Percentiles rank a stretch among this genome's conserved stretches.
These are phyloP conservation scores for Xylaria hypoxylon DNA, from an alignment of 2,329 filamentous ascomycete species.

Conservation along the genomic window DNA sequence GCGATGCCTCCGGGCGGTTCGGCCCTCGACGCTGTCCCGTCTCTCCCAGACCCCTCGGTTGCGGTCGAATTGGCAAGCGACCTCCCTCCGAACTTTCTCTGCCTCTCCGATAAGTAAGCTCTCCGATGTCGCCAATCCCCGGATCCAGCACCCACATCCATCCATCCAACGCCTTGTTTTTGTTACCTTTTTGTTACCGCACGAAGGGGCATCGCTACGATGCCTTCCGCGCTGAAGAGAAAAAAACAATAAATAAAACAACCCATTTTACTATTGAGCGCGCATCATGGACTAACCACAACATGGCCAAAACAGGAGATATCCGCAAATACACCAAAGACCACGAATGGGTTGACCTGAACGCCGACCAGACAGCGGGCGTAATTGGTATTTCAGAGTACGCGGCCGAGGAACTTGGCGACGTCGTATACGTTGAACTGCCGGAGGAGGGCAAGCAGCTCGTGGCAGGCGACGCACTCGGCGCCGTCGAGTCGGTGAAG, in stretches of 20 bases:
- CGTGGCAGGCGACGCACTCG: constrained; percentile 82
- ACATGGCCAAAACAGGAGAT: constrained; percentile 58
- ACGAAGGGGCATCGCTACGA: not conserved
- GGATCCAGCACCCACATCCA: not conserved
- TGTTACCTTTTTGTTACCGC: not conserved
- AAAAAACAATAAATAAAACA: not conserved
- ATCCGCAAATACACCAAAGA: constrained; percentile 93
- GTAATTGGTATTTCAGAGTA: constrained; percentile 88
- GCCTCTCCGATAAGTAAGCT: constrained; percentile 57
- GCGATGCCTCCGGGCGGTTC: constrained; percentile 63
- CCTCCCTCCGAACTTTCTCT: constrained; percentile 61
- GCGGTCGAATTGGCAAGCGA: constrained; percentile 53
- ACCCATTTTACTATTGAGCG: not conserved
- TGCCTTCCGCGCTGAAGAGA: not conserved
- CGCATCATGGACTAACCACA: not conserved
- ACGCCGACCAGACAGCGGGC: constrained; percentile 83
- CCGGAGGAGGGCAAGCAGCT: constrained; percentile 78
- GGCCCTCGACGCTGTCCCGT: constrained; percentile 60
- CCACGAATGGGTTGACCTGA: constrained; percentile 97
- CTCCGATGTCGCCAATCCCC: constrained; percentile 55
- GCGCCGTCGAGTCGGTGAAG: constrained; percentile 98
- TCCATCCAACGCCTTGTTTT: not conserved
- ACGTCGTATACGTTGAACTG: constrained; percentile 97
- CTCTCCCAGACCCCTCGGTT: constrained; percentile 51
- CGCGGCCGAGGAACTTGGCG: constrained; percentile 90